Evolutionary conservation across 2,329 filamentous ascomycete species (phyloP), one percentile per base, ranked within the genome.

Genomic region (Trichoderma sp.): DNA sequence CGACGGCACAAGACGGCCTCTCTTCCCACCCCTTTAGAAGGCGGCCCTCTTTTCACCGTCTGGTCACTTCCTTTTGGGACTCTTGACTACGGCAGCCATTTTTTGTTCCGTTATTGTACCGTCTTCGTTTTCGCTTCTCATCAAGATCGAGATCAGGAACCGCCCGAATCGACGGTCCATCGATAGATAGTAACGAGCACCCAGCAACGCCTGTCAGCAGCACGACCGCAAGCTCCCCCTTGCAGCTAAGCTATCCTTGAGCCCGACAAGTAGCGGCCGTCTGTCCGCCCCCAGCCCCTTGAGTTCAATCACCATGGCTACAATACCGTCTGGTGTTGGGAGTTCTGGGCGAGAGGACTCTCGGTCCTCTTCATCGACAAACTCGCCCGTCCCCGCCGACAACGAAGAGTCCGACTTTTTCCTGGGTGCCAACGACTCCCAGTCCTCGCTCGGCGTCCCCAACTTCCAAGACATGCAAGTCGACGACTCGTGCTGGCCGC

Each of bases 341-440:
- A 69, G 77, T 32, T 81, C 82, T 45, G 75, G 80, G 5, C 80
- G 80, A 68, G 80, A 85, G 70, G 85, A 87, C 74, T 87, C 85
- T 50, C 82, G 85, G 70, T 86, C 85, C 1, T 86, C 85, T 4
- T 92, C 90, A 6, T 91, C 91, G 8, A 91, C 89, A 68, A 92
- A 90, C 76, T 93, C 91, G 1, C 91, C 91, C 53, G 87, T 86
- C 61, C 88, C 90, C 63, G 88, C 88, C 76, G 91, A 93, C 76
- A 93, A 96, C 80, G 91, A 94, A 76, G 94, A 97, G 80, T 97
- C 93, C 73, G 94, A 97, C 80, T 97, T 95, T 79, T 95, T 95
- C 79, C 90, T 91, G 77, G 87, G 86, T 67, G 90, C 91, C 74
- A 97, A 97, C 81, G 94, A 97, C 81, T 97, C 94, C 4, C 87